Conservation (phyloP, 2,329 filamentous ascomycete genomes). For the Amauroascus niger region DNA sequence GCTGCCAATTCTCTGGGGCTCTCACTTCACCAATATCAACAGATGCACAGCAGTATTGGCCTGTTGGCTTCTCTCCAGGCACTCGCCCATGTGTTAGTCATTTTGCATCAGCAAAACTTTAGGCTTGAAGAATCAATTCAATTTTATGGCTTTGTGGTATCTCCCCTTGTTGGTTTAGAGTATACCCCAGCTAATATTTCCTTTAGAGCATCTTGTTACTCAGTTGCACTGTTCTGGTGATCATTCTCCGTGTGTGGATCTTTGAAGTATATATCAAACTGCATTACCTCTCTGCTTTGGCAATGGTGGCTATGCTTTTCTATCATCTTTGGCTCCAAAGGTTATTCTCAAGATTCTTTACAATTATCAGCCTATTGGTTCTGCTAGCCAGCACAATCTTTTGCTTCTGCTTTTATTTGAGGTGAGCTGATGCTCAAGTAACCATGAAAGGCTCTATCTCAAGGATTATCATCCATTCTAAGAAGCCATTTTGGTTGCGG, state of each 20-base stretch:
- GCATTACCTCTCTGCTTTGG: neutral
- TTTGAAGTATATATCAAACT: neutral
- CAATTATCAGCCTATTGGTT: neutral
- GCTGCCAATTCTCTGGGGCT: neutral
- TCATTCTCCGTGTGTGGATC: neutral
- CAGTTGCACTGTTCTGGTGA: neutral
- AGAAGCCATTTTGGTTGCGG: neutral
- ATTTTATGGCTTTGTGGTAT: neutral
- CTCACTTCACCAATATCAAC: neutral
- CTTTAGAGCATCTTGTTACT: neutral
- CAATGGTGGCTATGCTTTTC: neutral
- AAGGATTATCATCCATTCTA: neutral
- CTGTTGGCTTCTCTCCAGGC: neutral
- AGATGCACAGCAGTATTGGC: neutral
- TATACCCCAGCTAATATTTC: neutral
- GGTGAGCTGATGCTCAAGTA: neutral
- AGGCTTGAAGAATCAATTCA: neutral
- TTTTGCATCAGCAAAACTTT: neutral
- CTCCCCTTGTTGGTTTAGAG: neutral
- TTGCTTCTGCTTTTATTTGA: neutral
- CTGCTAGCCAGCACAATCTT: neutral
- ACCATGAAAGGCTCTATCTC: neutral
- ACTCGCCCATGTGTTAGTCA: neutral
- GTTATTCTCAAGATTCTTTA: neutral
- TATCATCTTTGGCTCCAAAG: neutral